Percentiles rank a stretch among this genome's conserved stretches.
These are phyloP conservation scores for Linnemannia exigua DNA, from an alignment of 192 early-diverging fungal genomes.

Conservation along the genomic window DNA sequence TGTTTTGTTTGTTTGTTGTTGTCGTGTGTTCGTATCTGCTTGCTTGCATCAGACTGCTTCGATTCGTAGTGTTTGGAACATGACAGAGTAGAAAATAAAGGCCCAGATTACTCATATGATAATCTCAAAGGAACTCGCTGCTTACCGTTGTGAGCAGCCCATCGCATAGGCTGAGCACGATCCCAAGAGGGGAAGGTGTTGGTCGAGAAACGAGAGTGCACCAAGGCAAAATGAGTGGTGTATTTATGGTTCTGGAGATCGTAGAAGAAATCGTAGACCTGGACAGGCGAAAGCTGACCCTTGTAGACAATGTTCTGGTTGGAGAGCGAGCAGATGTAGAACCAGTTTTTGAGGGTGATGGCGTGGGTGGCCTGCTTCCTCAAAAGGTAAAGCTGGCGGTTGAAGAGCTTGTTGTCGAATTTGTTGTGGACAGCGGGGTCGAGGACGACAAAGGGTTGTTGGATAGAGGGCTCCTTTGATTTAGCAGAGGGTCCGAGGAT, in stretches of 20 bases:
- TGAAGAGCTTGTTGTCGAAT: slow-evolving; percentile 76
- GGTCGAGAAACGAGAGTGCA: slow-evolving; percentile 99
- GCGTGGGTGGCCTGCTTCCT: slow-evolving; percentile 92
- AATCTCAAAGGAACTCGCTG: neutral
- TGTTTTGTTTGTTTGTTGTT: neutral
- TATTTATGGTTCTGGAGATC: slow-evolving; percentile 90
- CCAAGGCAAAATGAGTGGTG: slow-evolving; percentile 94
- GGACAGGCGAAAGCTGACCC: slow-evolving; percentile 94
- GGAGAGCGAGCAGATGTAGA: slow-evolving; percentile 97
- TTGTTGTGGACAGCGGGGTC: slow-evolving; percentile 50
- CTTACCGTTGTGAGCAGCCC: slow-evolving; percentile 98
- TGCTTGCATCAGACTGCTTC: neutral
- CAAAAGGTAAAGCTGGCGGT: slow-evolving; percentile 90
- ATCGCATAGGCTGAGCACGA: slow-evolving; percentile 98
- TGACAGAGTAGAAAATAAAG: neutral
- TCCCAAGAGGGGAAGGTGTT: slow-evolving; percentile 99
- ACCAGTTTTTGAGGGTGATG: slow-evolving; percentile 90
- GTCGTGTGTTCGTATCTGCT: neutral
- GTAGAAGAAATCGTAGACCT: slow-evolving; percentile 94
- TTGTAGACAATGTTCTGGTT: slow-evolving; percentile 97
- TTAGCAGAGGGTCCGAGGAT: slow-evolving; percentile 92
- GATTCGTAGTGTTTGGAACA: no score
- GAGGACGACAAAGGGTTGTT: slow-evolving; percentile 92
- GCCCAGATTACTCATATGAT: slow-evolving; percentile 44
- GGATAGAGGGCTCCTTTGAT: slow-evolving; percentile 92